Percentiles rank a stretch among this genome's conserved stretches.
These are phyloP conservation scores for Nitzschia palea DNA, from an alignment of 108 stramenopile genomes.

Conservation along the genomic window DNA sequence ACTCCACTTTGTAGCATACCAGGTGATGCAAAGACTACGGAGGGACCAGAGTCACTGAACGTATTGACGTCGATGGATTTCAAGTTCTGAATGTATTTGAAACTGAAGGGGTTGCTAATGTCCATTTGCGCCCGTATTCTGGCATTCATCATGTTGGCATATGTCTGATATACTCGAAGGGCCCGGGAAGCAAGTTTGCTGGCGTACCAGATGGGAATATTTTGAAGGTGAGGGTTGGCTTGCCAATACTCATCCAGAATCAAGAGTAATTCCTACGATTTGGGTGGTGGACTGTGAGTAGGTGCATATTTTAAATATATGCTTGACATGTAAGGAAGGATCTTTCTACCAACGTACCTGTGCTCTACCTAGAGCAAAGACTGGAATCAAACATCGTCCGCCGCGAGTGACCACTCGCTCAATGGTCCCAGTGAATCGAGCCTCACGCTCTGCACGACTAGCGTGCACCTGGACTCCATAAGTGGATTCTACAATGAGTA, in stretches of 20 bases:
- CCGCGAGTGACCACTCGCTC: constrained; percentile 87
- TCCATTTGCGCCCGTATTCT: constrained; percentile 93
- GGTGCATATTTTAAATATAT: no score
- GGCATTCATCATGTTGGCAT: constrained; percentile 98
- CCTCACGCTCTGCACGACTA: constrained; percentile 89
- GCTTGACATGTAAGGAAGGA: no score
- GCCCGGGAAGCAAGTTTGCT: constrained; percentile 91
- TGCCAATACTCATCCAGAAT: constrained; percentile 99
- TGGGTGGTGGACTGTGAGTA: no score
- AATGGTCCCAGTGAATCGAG: constrained; percentile 89
- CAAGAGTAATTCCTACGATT: constrained; percentile 94
- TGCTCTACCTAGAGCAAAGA: constrained; percentile 96
- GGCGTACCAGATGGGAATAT: constrained; percentile 95
- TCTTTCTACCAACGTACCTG: constrained; percentile 43
- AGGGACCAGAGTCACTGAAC: constrained; percentile 90
- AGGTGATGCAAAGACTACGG: constrained; percentile 96
- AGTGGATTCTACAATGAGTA: constrained; percentile 95
- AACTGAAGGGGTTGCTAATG: constrained; percentile 92
- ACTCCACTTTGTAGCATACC: constrained; percentile 99
- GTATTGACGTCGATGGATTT: constrained; percentile 88
- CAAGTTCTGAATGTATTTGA: constrained; percentile 86
- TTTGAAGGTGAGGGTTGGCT: constrained; percentile 92
- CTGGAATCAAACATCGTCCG: constrained; percentile 95
- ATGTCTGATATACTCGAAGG: constrained; percentile 97
- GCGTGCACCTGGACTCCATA: constrained; percentile 97